Percentiles rank a stretch among this genome's conserved stretches.
These are phyloP conservation scores for Mayamaea pseudoterrestris DNA, from an alignment of 108 stramenopile genomes.

Conservation along the genomic window DNA sequence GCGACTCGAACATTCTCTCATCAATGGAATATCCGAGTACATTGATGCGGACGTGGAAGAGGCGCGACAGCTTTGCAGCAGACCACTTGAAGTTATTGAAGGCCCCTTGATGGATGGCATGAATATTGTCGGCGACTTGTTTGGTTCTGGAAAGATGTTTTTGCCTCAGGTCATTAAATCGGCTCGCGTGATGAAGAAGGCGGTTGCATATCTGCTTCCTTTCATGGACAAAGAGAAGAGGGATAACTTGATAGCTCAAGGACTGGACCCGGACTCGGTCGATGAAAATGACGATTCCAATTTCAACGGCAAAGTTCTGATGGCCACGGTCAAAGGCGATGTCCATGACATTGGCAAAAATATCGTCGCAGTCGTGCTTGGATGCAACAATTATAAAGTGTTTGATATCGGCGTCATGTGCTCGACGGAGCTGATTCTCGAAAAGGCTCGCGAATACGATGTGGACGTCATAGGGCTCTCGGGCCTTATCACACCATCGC, in stretches of 20 bases:
- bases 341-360: conserved; percentile 99
- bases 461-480: conserved; percentile 97
- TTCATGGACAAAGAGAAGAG: conserved; percentile 99
- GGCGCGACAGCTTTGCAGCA: conserved; percentile 44
- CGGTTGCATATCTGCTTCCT: conserved; percentile 95
- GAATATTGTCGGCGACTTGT: conserved; percentile 98
- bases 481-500: conserved; percentile 97
- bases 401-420: conserved; percentile 99
- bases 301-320: conserved; percentile 71
- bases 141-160: conserved; percentile 99
- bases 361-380: conserved; percentile 98
- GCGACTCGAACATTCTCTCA: conserved; percentile 91
- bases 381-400: conserved; percentile 99
- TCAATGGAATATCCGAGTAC: conserved; percentile 96
- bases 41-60: conserved; percentile 87
- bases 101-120: conserved; percentile 99
- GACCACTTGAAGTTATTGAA: conserved; percentile 96
- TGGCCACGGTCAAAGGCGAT: conserved; percentile 99
- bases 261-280: conserved; percentile 73
- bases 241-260: conserved; percentile 68
- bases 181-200: conserved; percentile 99
- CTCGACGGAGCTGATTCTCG: conserved; percentile 91
- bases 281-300: conserved; percentile 81
- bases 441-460: conserved; percentile 87
- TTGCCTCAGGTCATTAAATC: conserved; percentile 99